A percentile compares a stretch with the other conserved stretches of the same genome.
These are phyloP conservation scores for Metschnikowia arizonensis DNA, from an alignment of 805 yeast species.

Conservation along the genomic window DNA sequence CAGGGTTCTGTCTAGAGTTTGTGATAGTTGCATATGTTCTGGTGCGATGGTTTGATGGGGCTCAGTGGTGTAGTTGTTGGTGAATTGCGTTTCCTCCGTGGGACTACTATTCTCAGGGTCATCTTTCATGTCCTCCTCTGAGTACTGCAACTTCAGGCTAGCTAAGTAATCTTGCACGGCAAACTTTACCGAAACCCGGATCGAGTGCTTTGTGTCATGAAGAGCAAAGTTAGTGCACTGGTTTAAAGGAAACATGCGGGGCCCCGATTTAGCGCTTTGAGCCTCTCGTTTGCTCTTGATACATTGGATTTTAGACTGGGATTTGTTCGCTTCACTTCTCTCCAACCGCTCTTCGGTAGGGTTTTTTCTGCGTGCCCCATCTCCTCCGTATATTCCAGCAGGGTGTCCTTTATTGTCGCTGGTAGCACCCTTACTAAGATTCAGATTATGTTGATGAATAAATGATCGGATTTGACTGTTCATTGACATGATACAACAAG, in stretches of 20 bases:
- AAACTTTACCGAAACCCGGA: constrained; percentile 8
- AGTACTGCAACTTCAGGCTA: background rate
- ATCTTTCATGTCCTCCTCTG: background rate
- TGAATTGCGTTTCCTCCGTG: background rate
- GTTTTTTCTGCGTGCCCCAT: constrained; percentile 1
- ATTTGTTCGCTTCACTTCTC: background rate
- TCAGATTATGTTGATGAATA: constrained; percentile 12
- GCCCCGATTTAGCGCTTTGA: background rate
- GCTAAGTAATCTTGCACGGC: constrained; percentile 6
- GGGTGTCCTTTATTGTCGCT: background rate
- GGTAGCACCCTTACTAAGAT: background rate
- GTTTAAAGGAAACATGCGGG: constrained; percentile 10
- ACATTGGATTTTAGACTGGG: background rate
- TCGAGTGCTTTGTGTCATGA: constrained; percentile 9
- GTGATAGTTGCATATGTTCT: background rate
- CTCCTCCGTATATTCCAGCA: constrained; percentile 1
- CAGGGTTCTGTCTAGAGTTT: background rate
- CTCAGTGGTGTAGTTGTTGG: background rate
- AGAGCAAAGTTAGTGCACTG: constrained; percentile 12
- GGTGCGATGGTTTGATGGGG: background rate
- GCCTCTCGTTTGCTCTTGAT: constrained; percentile 2
- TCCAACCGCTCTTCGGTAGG: background rate
- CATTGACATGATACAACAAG: constrained; percentile 7
- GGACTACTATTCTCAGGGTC: background rate
- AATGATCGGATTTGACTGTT: constrained; percentile 12